Evolutionary conservation across 345 rosid species (phyloP), one percentile per base, ranked within the genome.

Genomic region (Sonneratia alba): DNA sequence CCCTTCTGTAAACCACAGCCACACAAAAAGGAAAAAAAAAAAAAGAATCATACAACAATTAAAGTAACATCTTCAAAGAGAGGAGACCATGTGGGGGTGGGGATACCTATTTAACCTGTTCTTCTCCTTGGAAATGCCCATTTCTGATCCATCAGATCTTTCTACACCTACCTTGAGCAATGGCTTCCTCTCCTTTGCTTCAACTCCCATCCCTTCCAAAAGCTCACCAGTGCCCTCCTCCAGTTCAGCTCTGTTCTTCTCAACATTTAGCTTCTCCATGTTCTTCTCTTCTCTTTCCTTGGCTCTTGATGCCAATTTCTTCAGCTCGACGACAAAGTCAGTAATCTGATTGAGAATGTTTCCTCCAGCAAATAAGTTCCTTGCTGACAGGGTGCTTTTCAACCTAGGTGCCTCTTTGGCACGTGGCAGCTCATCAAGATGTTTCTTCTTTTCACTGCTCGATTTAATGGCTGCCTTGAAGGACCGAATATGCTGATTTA

Each of bases 361-460:
- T 75, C 78, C 88, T n/a, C 97, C 97, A 0, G 84, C 89, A 56
- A 92, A 92, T 75, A 95, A 81, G 73, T 92, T 92, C 77, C 89
- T 86, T 0, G 96, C 91, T 14, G 99, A 95, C 36, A 87, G 76
- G 9, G 92, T 91, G 81, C 84, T 84, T 79, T 88, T 91, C 32
- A 95, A 77, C 75, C 73, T 77, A 8, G 90, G 88, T 15, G 51
- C 32, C 36, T 84, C 86, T 45, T 88, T 79, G 40, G 71, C 77
- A 55, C 66, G 79, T 22, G 73, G 40, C 24, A 51, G 73, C 49
- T 78, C 83, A 37, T 84, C 77, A 7, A 43, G 27, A 40, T 75
- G 67, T 78, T 73, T 84, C 76, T 76, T 91, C 81, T 82, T 90
- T 67, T 84, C 92, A 7, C 86, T 72, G 77, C 82, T 85, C 22